phyloP scores from a whole-genome alignment of 345 rosid species.

The Cardiospermum halicacabum region DNA sequence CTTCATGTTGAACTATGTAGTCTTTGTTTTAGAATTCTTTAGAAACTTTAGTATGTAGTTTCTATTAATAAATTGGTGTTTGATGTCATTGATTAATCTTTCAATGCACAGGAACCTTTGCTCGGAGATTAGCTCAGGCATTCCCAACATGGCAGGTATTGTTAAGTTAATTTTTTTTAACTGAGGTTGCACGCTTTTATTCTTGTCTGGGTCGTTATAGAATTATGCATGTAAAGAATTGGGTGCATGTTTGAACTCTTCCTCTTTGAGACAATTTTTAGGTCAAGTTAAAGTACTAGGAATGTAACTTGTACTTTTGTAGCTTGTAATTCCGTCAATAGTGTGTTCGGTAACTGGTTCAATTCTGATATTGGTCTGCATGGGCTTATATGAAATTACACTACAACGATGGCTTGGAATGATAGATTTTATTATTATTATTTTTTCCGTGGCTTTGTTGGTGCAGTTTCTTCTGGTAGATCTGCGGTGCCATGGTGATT shows the following conservation, averaged over 20 bases:
- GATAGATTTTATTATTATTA: slow-evolving; percentile 2
- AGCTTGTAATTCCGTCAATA: too few species aligned
- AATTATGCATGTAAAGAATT: not conserved
- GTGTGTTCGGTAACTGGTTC: too few species aligned
- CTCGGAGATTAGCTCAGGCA: slow-evolving; percentile 72
- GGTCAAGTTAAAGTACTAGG: not conserved
- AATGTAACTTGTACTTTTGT: not conserved
- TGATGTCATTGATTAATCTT: not conserved
- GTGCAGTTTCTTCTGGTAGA: slow-evolving; percentile 84
- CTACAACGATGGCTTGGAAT: not conserved
- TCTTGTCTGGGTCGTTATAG: not conserved
- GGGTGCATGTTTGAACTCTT: not conserved
- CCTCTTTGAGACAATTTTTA: not conserved
- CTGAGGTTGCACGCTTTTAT: too few species aligned
- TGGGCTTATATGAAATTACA: not conserved
- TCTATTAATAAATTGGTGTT: not conserved
- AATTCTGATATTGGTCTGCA: not conserved
- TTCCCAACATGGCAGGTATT: slow-evolving; percentile 94
- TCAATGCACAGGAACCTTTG: slow-evolving; percentile 66
- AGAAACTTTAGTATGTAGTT: not conserved
- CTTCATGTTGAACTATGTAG: not conserved
- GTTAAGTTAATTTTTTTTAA: not conserved
- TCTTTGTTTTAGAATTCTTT: not conserved
- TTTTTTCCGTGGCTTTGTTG: not conserved
- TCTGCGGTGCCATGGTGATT: slow-evolving; percentile 96